phyloP scores from a whole-genome alignment of 306 rosid species.

The Acacia acuminata region DNA sequence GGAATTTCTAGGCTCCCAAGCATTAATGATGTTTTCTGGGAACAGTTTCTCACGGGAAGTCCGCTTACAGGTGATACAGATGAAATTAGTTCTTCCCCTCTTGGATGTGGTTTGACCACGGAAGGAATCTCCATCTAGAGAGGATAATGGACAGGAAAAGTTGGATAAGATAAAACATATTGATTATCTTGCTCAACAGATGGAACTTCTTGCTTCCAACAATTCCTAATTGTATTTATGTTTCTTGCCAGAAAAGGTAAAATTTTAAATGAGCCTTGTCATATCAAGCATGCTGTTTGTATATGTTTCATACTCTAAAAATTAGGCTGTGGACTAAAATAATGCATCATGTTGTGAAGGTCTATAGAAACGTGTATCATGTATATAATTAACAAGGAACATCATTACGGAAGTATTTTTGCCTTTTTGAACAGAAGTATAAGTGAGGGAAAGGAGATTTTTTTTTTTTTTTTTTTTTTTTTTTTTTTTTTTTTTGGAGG shows the following conservation, averaged over 20 bases:
- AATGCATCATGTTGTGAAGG: not conserved
- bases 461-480: not conserved
- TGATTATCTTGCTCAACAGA: slow-evolving; percentile 61
- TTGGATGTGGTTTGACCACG: slow-evolving; percentile 43
- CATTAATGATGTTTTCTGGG: slow-evolving; percentile 74
- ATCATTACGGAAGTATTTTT: not conserved
- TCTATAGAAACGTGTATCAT: slow-evolving; percentile 26
- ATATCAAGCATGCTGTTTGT: slow-evolving; percentile 39
- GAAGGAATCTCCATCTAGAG: slow-evolving; percentile 44
- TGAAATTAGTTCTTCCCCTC: slow-evolving; percentile 44
- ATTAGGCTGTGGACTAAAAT: not conserved
- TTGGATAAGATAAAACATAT: slow-evolving; percentile 49
- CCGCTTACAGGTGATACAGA: slow-evolving; percentile 52
- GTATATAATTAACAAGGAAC: slow-evolving; percentile 11
- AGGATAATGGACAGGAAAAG: slow-evolving; percentile 48
- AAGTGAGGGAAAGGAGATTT: not conserved
- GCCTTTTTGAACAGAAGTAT: not conserved
- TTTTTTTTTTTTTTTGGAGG: not conserved
- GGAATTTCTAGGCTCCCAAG: slow-evolving; percentile 59
- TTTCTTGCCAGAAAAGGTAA: slow-evolving; percentile 57
- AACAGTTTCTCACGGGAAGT: slow-evolving; percentile 47
- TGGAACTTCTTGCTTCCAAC: slow-evolving; percentile 63
- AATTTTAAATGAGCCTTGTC: slow-evolving; percentile 25
- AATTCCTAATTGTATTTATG: slow-evolving; percentile 41
- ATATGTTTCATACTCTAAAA: not conserved